Percentiles rank a stretch among this genome's conserved stretches.
phyloP scores from a whole-genome alignment of 257 asterid genomes.

The Mitragyna speciosa region DNA sequence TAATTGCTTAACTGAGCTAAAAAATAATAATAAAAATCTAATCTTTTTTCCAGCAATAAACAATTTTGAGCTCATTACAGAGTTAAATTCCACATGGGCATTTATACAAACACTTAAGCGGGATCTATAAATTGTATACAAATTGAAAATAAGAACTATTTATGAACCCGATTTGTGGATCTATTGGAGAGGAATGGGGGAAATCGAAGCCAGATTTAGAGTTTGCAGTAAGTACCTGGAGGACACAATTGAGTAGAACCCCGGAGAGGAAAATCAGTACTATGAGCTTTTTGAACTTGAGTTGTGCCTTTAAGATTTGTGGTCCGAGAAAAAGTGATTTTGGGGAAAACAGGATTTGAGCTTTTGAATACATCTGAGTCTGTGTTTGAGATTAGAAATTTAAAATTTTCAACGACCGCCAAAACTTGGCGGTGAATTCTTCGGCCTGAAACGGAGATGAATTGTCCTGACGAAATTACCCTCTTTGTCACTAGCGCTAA shows the following conservation, averaged over 20 bases:
- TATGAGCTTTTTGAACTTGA: slow-evolving; percentile 6
- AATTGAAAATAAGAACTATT: background rate
- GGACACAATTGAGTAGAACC: slow-evolving; percentile 28
- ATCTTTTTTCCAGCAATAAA: slow-evolving; percentile 2
- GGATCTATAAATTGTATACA: background rate
- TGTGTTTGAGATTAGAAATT: slow-evolving; percentile 18
- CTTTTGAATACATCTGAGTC: slow-evolving; percentile 22
- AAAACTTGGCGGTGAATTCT: slow-evolving; percentile 50
- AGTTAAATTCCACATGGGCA: background rate
- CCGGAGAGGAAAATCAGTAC: slow-evolving; percentile 15
- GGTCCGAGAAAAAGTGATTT: slow-evolving; percentile 9
- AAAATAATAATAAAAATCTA: slow-evolving; percentile 22
- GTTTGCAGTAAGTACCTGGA: slow-evolving; percentile 31
- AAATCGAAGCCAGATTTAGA: slow-evolving; percentile 25
- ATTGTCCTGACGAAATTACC: slow-evolving; percentile 11
- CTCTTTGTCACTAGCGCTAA: background rate
- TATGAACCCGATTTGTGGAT: background rate
- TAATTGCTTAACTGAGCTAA: slow-evolving; percentile 26
- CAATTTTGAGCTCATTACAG: slow-evolving; percentile 1
- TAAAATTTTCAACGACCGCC: slow-evolving; percentile 44
- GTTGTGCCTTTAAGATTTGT: background rate
- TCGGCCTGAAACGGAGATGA: background rate
- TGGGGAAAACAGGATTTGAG: slow-evolving; percentile 24
- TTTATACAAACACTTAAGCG: background rate
- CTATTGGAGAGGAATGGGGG: background rate